Percentiles rank a stretch among this genome's conserved stretches.
phyloP scores from a whole-genome alignment of 2,329 filamentous ascomycete genomes.

The Colletotrichum falcatum region DNA sequence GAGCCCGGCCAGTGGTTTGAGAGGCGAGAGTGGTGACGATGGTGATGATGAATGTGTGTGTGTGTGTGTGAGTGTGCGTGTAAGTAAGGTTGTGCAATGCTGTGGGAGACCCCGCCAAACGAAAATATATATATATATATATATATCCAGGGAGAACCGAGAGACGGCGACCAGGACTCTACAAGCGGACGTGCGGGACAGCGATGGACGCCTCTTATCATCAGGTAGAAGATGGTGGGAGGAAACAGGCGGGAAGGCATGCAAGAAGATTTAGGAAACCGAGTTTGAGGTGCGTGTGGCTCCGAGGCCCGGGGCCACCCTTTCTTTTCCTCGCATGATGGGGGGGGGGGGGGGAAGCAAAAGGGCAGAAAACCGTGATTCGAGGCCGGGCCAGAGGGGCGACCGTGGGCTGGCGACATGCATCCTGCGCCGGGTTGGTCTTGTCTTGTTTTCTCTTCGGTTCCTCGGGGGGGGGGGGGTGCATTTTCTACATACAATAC shows the following conservation, averaged over 20 bases:
- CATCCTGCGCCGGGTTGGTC: neutral
- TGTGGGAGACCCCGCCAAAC: neutral
- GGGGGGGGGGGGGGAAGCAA: no score
- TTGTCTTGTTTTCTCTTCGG: neutral
- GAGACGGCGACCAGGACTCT: neutral
- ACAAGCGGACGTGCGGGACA: slow-evolving; percentile 16
- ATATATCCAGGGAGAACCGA: neutral
- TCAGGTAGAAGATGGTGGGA: neutral
- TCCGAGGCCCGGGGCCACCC: slow-evolving; percentile 17
- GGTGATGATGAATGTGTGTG: no score
- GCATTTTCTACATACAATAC: no score
- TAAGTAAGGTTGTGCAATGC: neutral
- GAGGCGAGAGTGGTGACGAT: slow-evolving; percentile 19
- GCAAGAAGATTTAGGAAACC: slow-evolving; percentile 8
- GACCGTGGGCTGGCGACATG: slow-evolving; percentile 2
- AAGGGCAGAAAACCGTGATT: slow-evolving; percentile 15
- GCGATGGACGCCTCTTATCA: slow-evolving; percentile 8
- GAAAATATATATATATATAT: no score
- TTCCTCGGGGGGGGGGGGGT: no score
- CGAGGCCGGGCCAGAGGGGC: neutral
- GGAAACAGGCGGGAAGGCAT: neutral
- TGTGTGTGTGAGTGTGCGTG: neutral
- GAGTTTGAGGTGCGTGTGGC: slow-evolving; percentile 11
- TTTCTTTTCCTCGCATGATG: slow-evolving; percentile 24
- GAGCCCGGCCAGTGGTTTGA: neutral